Evolutionary conservation across 176 grass and related monocot genomes (phyloP), one percentile per base, ranked within the genome.

Genomic region (Poa annua): DNA sequence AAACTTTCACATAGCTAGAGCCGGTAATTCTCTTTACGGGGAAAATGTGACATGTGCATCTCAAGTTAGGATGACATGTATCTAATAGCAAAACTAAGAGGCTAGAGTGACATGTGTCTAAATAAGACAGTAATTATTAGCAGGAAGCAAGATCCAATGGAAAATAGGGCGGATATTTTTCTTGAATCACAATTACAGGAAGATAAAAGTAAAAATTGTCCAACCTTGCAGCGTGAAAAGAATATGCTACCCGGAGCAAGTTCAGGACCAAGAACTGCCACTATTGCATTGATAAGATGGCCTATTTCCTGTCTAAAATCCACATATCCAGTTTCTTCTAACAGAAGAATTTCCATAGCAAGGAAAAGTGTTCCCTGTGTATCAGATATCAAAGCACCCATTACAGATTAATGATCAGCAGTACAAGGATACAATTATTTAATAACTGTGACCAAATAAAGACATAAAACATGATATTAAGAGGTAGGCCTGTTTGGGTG

Each of bases 161-260:
- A 80, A 80, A 83, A 45, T 45, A 48, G 21, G 63, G 21, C 41
- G 4, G 33, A 8, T 51, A 33, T 61, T 68, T 44, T 75, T 39
- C n/a, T 75, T 14, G 41, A 80, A 45, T 42, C 62, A 24, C 8
- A 34, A 9, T 44, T 76, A 51, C 38, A 59, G 3, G 19, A 77
- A 85, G 56, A 60, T 8, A 41, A 62, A 11, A 52, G 42, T 39
- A 70, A 75, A 78, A 64, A 56, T 13, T 64, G 22, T 42, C 73
- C 80, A 89, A 98, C 95, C 95, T 98, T 95, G 91, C 93, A 98
- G 71, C 96, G 96, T 26, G 96, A 95, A 91, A 98, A 98, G 68
- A 98, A 98, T 77, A 69, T 93, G 86, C 96, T 95, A 77, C 89
- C 89, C 85, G 96, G 91, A 80, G 87, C 77, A 86, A 98, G 89